Conservation (phyloP, 1,284 basidiomycete species). For the Athelia sp. region DNA sequence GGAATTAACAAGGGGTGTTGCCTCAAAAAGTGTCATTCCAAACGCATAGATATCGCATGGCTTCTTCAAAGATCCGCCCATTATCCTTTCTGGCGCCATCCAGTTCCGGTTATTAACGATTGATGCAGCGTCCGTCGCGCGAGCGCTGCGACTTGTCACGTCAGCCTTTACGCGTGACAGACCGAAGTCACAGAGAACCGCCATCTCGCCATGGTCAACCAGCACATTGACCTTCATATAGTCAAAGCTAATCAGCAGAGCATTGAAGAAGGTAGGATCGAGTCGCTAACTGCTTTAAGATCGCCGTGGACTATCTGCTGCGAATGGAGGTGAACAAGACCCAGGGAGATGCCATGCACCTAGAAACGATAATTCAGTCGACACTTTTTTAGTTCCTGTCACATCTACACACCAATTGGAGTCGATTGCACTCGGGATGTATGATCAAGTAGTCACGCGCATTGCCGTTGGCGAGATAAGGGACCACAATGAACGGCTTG, state of each 20-base stretch:
- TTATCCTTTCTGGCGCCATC: slow-evolving; percentile 21
- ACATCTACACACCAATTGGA: slow-evolving; percentile 15
- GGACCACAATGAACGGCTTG: slow-evolving; percentile 23
- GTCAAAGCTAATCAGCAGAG: background rate
- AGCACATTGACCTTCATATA: slow-evolving; percentile 21
- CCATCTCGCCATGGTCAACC: slow-evolving; percentile 22
- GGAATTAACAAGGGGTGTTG: slow-evolving; percentile 7
- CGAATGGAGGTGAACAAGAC: slow-evolving; percentile 22
- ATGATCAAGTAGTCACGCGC: slow-evolving; percentile 14
- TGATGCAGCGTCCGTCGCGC: background rate
- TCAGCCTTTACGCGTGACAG: slow-evolving; percentile 22
- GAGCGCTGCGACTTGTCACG: slow-evolving; percentile 13
- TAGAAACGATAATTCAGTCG: background rate
- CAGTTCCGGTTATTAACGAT: slow-evolving; percentile 19
- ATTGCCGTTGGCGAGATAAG: slow-evolving; percentile 19
- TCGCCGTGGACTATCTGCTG: slow-evolving; percentile 24
- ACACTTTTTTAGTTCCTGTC: background rate
- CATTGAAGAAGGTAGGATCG: background rate
- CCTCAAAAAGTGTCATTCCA: slow-evolving; percentile 25
- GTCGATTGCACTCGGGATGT: slow-evolving; percentile 14
- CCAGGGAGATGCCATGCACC: slow-evolving; percentile 17
- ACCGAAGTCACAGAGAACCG: slow-evolving; percentile 26
- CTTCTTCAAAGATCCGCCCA: slow-evolving; percentile 9
- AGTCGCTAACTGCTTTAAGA: slow-evolving; percentile 18
- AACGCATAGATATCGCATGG: slow-evolving; percentile 23